These are phyloP conservation scores for Persicaria maculosa DNA, from an alignment of 148 eudicot species.

Conservation along the genomic window DNA sequence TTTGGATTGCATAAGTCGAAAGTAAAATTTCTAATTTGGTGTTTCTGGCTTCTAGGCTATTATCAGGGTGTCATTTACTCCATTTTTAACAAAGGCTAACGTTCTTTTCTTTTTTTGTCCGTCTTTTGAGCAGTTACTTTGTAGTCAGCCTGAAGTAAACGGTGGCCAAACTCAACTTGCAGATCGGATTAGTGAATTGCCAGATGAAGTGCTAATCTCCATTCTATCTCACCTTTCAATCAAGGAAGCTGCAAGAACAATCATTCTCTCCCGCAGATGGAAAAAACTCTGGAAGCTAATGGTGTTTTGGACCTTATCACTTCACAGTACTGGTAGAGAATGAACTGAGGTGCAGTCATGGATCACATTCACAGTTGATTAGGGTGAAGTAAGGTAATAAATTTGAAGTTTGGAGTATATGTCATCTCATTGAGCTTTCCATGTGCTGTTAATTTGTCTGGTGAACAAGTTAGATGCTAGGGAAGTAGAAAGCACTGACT, in stretches of 20 bases:
- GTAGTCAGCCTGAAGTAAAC: neutral
- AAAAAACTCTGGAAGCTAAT: constrained; percentile 9
- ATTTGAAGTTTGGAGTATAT: neutral
- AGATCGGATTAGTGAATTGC: constrained; percentile 10
- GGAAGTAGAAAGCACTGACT: neutral
- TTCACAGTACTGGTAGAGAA: constrained; percentile 7
- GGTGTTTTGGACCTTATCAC: constrained; percentile 10
- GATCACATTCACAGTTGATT: neutral
- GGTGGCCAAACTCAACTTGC: neutral
- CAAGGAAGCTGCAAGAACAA: constrained; percentile 12
- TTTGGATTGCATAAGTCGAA: neutral
- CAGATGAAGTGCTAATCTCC: constrained; percentile 9
- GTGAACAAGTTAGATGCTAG: neutral
- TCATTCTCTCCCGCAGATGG: constrained; percentile 8
- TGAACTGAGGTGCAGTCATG: neutral
- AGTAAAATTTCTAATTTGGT: neutral
- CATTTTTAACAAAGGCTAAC: neutral
- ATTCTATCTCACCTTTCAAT: constrained; percentile 3
- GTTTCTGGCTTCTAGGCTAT: neutral
- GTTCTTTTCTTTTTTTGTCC: neutral
- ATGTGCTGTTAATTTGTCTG: neutral
- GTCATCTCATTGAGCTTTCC: neutral
- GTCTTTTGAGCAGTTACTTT: neutral
- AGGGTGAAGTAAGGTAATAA: neutral
- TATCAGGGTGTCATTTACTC: neutral